Evolutionary conservation across 768 basidiomycete species (phyloP).

Genomic region (Xerocomellus amylosporus): DNA sequence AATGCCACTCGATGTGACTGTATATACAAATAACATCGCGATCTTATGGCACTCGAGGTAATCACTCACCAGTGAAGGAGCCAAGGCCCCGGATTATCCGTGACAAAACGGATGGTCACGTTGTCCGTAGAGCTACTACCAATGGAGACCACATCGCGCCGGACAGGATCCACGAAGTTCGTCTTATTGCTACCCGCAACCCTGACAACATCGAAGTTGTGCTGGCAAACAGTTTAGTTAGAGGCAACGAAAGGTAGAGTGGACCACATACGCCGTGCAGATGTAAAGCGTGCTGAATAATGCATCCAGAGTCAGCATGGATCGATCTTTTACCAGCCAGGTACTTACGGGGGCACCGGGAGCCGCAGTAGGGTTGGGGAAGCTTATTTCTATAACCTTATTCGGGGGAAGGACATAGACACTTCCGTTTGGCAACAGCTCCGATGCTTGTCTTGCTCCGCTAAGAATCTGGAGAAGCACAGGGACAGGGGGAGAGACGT

Average conservation of each 20-base stretch:
- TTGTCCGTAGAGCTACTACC: slow-evolving; percentile 35
- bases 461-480: slow-evolving; percentile 34
- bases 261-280: slow-evolving; percentile 34
- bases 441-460: slow-evolving; percentile 40
- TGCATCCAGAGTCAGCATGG: not conserved
- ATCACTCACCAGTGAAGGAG: slow-evolving; percentile 4
- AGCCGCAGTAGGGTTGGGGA: slow-evolving; percentile 33
- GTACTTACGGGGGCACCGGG: slow-evolving; percentile 29
- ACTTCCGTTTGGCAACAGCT: too few species aligned
- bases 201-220: too few species aligned
- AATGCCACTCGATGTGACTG: slow-evolving; percentile 23
- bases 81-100: slow-evolving; percentile 65
- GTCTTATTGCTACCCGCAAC: too few species aligned
- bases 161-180: too few species aligned
- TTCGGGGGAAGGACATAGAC: slow-evolving; percentile 37
- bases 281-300: slow-evolving; percentile 39
- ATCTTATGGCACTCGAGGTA: not conserved
- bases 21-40: not conserved
- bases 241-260: too few species aligned
- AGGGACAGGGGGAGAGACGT: slow-evolving; percentile 40
- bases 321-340: not conserved
- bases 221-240: too few species aligned
- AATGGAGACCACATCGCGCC: not conserved
- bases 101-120: slow-evolving; percentile 56
- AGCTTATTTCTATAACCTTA: slow-evolving; percentile 44